Evolutionary conservation across 208 protist genomes (phyloP).

Genomic region (Leishmania aethiopica): DNA sequence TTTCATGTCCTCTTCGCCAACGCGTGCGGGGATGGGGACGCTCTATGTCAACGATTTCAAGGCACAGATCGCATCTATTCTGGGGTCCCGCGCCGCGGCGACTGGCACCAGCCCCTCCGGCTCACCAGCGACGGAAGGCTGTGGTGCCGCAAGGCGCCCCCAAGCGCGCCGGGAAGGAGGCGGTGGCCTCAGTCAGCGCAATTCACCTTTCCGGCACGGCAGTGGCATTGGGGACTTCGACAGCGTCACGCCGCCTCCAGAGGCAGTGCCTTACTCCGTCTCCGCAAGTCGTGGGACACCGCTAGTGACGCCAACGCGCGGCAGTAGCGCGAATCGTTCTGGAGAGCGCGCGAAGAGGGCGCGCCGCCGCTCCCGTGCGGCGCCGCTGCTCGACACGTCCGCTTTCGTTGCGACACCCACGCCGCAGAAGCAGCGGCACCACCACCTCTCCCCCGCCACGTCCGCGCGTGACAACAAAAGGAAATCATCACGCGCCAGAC

Average conservation of each 20-base stretch:
- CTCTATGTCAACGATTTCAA: conserved; percentile 2
- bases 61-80: neutral
- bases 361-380: neutral
- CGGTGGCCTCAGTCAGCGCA: neutral
- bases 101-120: neutral
- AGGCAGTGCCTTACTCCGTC: conserved; percentile 1
- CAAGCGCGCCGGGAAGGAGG: neutral
- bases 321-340: neutral
- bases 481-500: neutral
- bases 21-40: neutral
- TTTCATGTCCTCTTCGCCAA: neutral
- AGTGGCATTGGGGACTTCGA: neutral
- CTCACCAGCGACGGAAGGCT: neutral
- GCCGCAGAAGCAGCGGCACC: neutral
- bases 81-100: neutral
- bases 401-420: neutral
- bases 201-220: neutral
- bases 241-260: neutral
- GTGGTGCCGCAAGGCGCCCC: neutral
- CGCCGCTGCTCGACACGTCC: neutral
- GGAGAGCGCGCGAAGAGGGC: neutral
- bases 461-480: neutral
- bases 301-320: neutral
- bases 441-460: neutral
- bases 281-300: conserved; percentile 1